Evolutionary conservation across 164 flowering plant species (phyloP).

Genomic region (Chimonanthus salicifolius): DNA sequence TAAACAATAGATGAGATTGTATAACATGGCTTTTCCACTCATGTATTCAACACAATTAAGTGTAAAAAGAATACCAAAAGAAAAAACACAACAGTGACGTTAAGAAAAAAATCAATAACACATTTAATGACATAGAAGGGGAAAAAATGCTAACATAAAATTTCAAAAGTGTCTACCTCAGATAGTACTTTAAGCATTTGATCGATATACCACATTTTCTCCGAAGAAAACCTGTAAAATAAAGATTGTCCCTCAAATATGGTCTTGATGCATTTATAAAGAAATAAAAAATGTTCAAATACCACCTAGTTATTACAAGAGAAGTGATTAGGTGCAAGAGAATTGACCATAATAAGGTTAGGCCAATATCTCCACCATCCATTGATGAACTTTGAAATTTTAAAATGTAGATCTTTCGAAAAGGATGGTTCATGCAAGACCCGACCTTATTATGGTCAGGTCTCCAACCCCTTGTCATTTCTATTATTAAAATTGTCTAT

Average conservation of each 20-base stretch:
- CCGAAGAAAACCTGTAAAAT: constrained; percentile 70
- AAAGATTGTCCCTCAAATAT: not conserved
- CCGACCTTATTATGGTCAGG: too few species aligned
- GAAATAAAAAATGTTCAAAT: not conserved
- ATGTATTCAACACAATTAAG: not conserved
- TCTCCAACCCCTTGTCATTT: too few species aligned
- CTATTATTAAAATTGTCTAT: too few species aligned
- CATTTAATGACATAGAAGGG: not conserved
- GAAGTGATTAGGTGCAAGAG: too few species aligned
- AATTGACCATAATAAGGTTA: too few species aligned
- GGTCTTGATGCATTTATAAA: not conserved
- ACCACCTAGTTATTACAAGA: too few species aligned
- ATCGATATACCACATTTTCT: constrained; percentile 94
- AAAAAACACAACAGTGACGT: not conserved
- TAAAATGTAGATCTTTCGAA: too few species aligned
- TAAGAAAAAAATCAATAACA: not conserved
- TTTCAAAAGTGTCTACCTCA: constrained; percentile 50
- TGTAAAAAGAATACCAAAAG: not conserved
- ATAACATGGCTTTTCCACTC: not conserved
- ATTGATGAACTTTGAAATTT: too few species aligned
- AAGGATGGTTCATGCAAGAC: too few species aligned
- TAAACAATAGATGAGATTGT: not conserved
- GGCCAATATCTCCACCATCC: too few species aligned
- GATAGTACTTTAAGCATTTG: constrained; percentile 96
- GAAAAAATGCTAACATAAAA: not conserved